These are phyloP conservation scores for Daldinia concentrica DNA, from an alignment of 495 filamentous ascomycete species.

Conservation along the genomic window DNA sequence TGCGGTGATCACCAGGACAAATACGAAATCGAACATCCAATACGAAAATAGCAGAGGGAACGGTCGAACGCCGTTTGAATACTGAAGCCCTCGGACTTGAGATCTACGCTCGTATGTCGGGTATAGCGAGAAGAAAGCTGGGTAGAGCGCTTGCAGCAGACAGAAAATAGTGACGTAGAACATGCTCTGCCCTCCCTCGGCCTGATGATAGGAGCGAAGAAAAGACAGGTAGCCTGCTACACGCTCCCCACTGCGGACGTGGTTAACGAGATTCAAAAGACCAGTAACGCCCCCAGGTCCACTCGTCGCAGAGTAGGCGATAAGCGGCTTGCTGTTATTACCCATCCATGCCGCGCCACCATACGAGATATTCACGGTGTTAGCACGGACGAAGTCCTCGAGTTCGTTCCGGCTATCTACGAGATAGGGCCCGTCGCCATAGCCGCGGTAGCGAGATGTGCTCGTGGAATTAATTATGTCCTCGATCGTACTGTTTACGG, in stretches of 20 bases:
- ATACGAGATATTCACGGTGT: slow-evolving; percentile 66
- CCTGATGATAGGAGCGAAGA: slow-evolving; percentile 66
- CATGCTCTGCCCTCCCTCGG: slow-evolving; percentile 64
- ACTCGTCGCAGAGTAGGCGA: slow-evolving; percentile 63
- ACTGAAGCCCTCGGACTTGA: slow-evolving; percentile 75
- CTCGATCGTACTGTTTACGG: slow-evolving; percentile 24
- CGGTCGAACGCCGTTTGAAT: slow-evolving; percentile 72
- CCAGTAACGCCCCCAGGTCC: slow-evolving; percentile 52
- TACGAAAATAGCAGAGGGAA: slow-evolving; percentile 74
- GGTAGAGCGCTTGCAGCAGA: slow-evolving; percentile 71
- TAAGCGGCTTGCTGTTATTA: slow-evolving; percentile 55
- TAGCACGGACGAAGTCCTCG: slow-evolving; percentile 63
- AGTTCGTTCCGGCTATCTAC: slow-evolving; percentile 63
- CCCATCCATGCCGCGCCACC: slow-evolving; percentile 70
- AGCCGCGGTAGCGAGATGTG: slow-evolving; percentile 3
- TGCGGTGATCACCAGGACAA: slow-evolving; percentile 66
- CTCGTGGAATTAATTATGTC: slow-evolving; percentile 17
- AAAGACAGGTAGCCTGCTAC: slow-evolving; percentile 62
- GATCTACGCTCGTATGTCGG: slow-evolving; percentile 72
- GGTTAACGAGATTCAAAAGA: slow-evolving; percentile 57
- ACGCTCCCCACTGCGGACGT: slow-evolving; percentile 48
- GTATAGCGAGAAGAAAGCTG: slow-evolving; percentile 78
- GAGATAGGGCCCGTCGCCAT: slow-evolving; percentile 26
- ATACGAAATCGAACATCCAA: slow-evolving; percentile 70
- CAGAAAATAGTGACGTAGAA: slow-evolving; percentile 66